These are phyloP conservation scores for Tetrapyrgos nigripes DNA, from an alignment of 1,284 basidiomycete genomes.

Conservation along the genomic window DNA sequence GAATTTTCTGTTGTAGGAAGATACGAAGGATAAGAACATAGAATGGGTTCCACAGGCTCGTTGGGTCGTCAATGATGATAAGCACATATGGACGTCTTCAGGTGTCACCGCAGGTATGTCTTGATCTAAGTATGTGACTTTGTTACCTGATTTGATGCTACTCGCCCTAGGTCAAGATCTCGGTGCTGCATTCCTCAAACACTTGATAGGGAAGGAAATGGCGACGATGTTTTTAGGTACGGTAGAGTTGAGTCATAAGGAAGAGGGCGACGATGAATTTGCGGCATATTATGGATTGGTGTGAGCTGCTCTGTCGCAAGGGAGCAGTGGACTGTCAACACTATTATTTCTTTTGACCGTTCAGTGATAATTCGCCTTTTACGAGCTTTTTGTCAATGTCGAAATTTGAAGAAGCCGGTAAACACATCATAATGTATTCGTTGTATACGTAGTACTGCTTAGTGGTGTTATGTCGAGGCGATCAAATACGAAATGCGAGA, in stretches of 20 bases:
- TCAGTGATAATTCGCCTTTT: too few species aligned
- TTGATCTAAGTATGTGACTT: too few species aligned
- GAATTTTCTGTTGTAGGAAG: slow-evolving; percentile 20
- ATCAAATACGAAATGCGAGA: too few species aligned
- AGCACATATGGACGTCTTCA: slow-evolving; percentile 43
- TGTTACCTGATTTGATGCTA: neutral
- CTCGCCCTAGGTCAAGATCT: slow-evolving; percentile 37
- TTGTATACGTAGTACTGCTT: too few species aligned
- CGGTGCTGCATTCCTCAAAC: slow-evolving; percentile 40
- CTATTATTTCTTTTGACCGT: too few species aligned
- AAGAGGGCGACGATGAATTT: slow-evolving; percentile 40
- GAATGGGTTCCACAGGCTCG: slow-evolving; percentile 43
- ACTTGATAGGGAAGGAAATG: slow-evolving; percentile 38
- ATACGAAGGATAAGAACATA: slow-evolving; percentile 27
- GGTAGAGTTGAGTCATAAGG: slow-evolving; percentile 35
- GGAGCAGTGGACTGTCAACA: too few species aligned
- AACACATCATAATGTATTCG: too few species aligned
- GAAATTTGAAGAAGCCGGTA: too few species aligned
- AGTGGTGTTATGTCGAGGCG: too few species aligned
- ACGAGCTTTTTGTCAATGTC: too few species aligned
- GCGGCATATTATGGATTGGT: slow-evolving; percentile 37
- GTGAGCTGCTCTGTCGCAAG: too few species aligned
- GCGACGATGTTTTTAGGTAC: slow-evolving; percentile 31
- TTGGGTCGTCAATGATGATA: slow-evolving; percentile 43
- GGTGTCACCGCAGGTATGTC: slow-evolving; percentile 42